These are phyloP conservation scores for Erodium texanum DNA, from an alignment of 441 rosid genomes.

Conservation along the genomic window DNA sequence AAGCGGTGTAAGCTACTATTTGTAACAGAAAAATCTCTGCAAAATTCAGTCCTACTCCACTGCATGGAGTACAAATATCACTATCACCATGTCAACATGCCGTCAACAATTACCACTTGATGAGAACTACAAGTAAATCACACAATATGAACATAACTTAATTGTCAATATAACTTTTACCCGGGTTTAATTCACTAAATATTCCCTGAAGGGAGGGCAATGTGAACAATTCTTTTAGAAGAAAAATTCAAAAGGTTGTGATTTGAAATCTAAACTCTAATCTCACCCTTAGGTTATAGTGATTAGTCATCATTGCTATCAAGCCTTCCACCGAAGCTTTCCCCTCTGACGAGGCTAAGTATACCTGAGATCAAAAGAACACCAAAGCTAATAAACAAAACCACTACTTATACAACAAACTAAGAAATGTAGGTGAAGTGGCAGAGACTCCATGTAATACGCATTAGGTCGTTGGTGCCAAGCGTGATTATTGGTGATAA, in stretches of 20 bases:
- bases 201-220: too few species aligned
- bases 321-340: constrained; percentile 85
- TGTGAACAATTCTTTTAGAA: background rate
- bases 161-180: too few species aligned
- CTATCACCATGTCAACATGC: too few species aligned
- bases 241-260: background rate
- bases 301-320: constrained; percentile 98
- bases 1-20: too few species aligned
- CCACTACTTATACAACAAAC: background rate
- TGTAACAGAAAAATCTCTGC: too few species aligned
- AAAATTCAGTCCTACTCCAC: too few species aligned
- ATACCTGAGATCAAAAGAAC: constrained; percentile 56
- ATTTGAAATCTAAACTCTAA: constrained; percentile 11
- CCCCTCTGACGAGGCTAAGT: constrained; percentile 91
- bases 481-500: background rate
- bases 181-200: too few species aligned
- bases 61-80: too few species aligned
- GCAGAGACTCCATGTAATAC: background rate
- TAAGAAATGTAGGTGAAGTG: background rate
- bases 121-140: too few species aligned
- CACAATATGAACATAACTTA: too few species aligned
- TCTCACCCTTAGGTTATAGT: constrained; percentile 74
- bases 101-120: too few species aligned
- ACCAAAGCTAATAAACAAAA: constrained; percentile 11
- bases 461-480: background rate